Conservation (phyloP, 495 filamentous ascomycete genomes). For the Penicillium canariense region DNA sequence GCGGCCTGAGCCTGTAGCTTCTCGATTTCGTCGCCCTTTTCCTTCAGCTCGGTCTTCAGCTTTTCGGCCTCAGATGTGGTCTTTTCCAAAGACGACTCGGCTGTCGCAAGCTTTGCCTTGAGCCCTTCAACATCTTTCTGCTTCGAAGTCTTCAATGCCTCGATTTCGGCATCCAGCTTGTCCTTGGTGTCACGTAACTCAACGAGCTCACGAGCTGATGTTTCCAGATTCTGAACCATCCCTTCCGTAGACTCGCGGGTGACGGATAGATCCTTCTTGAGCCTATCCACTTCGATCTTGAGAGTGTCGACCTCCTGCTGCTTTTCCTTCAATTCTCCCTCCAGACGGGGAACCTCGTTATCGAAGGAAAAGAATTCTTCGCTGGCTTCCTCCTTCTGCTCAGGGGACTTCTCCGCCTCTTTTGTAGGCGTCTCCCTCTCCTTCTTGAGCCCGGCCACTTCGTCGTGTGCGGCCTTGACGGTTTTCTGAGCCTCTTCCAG, state of each 20-base stretch:
- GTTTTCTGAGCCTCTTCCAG: slow-evolving; percentile 66
- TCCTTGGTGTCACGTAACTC: slow-evolving; percentile 57
- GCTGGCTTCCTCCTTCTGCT: slow-evolving; percentile 42
- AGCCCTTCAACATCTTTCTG: slow-evolving; percentile 41
- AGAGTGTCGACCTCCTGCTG: slow-evolving; percentile 66
- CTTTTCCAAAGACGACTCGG: slow-evolving; percentile 46
- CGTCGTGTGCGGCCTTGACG: slow-evolving; percentile 54
- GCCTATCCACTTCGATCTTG: slow-evolving; percentile 57
- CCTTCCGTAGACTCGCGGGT: slow-evolving; percentile 64
- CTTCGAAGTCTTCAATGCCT: slow-evolving; percentile 29
- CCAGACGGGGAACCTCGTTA: slow-evolving; percentile 66
- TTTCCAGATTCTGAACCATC: slow-evolving; percentile 61
- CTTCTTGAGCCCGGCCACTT: slow-evolving; percentile 49
- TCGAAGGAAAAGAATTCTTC: slow-evolving; percentile 92
- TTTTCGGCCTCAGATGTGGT: slow-evolving; percentile 48
- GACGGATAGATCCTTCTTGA: slow-evolving; percentile 52
- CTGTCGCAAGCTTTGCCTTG: slow-evolving; percentile 37
- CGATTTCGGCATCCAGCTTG: slow-evolving; percentile 50
- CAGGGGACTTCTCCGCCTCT: slow-evolving; percentile 23
- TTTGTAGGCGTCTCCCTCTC: slow-evolving; percentile 26
- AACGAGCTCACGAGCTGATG: slow-evolving; percentile 56
- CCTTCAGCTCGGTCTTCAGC: slow-evolving; percentile 54
- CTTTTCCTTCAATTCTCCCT: slow-evolving; percentile 56
- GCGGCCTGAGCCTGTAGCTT: slow-evolving; percentile 43
- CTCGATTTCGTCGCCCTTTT: slow-evolving; percentile 52